Percentiles rank a stretch among this genome's conserved stretches.
Conservation (phyloP, 1,139 yeast species). For the Nakaseomyces delphensis region DNA sequence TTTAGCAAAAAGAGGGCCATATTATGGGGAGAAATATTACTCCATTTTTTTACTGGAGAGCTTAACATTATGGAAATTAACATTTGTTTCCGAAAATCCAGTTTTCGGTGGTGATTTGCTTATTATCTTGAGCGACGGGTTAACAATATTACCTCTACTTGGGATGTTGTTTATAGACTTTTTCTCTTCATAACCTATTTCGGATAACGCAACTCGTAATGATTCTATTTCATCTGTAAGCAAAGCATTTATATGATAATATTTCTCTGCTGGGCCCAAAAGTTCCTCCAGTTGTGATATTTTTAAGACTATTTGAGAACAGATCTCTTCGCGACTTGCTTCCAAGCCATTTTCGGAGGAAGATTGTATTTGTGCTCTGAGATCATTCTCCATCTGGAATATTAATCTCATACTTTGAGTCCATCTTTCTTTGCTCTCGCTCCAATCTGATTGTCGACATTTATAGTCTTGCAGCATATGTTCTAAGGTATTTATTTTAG, state of each 20-base stretch:
- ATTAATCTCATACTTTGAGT: not conserved
- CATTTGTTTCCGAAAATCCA: slow-evolving; percentile 12
- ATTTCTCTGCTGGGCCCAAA: not conserved
- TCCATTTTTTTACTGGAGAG: not conserved
- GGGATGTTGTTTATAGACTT: not conserved
- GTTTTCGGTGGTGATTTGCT: slow-evolving; percentile 29
- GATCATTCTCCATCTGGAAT: not conserved
- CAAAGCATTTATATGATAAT: not conserved
- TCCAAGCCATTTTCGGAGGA: not conserved
- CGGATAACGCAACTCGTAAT: not conserved
- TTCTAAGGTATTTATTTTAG: slow-evolving; percentile 10
- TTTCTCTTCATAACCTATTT: not conserved
- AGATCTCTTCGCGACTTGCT: not conserved
- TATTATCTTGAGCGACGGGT: slow-evolving; percentile 15
- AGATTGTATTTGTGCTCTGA: not conserved
- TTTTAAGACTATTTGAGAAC: not conserved
- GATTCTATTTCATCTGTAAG: not conserved
- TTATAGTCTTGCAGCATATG: slow-evolving; percentile 3
- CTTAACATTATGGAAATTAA: not conserved
- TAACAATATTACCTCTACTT: not conserved
- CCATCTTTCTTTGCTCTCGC: not conserved
- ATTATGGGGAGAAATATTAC: too few relatives aligned
- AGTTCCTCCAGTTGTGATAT: not conserved
- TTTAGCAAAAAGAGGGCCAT: too few relatives aligned
- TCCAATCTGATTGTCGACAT: not conserved